Evolutionary conservation across 1,139 yeast genomes (phyloP).

Genomic region (Debaryomyces udenii): DNA sequence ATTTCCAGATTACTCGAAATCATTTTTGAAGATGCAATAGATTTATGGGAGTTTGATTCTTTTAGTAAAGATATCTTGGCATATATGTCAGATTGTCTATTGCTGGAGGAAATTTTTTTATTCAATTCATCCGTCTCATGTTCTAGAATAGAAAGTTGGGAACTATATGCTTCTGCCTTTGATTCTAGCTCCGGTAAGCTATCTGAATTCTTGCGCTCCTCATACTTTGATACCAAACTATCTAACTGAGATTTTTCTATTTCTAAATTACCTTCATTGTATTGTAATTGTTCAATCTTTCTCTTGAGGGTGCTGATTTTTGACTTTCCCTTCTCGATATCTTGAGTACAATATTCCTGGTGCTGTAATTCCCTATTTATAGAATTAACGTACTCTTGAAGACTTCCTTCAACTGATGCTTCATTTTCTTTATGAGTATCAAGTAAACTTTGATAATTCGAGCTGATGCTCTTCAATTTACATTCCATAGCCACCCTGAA

Average conservation of each 20-base stretch:
- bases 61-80: constrained; percentile 52
- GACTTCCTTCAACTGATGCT: constrained; percentile 6
- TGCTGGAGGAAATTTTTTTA: constrained; percentile 51
- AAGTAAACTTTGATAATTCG: constrained; percentile 1
- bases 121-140: constrained; percentile 56
- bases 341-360: constrained; percentile 36
- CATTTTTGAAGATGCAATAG: constrained; percentile 22
- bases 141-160: constrained; percentile 48
- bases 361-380: constrained; percentile 47
- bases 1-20: constrained; percentile 11
- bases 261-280: constrained; percentile 31
- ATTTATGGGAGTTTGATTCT: constrained; percentile 35
- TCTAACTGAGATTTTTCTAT: constrained; percentile 36
- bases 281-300: constrained; percentile 46
- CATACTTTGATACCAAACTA: constrained; percentile 33
- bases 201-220: constrained; percentile 27
- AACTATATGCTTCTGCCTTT: constrained; percentile 44
- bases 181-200: constrained; percentile 32
- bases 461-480: not conserved
- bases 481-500: constrained; percentile 13
- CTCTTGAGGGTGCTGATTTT: constrained; percentile 37
- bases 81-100: constrained; percentile 60
- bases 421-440: constrained; percentile 8
- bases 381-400: constrained; percentile 31
- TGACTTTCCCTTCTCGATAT: constrained; percentile 30